Conservation (phyloP, 2,329 filamentous ascomycete species). For the Byssochlamys sp. region DNA sequence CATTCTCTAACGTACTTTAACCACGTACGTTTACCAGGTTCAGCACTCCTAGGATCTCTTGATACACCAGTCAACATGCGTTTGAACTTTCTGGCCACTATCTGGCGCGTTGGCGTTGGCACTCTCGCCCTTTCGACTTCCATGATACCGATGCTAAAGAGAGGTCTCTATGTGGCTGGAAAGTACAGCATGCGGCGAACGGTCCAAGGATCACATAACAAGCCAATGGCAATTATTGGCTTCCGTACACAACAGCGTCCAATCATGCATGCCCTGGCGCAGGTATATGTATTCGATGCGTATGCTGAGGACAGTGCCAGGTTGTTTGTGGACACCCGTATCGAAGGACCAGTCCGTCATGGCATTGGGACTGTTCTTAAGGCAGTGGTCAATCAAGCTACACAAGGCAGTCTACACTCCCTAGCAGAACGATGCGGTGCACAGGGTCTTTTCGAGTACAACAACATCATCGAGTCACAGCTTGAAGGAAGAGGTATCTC, state of each 20-base stretch:
- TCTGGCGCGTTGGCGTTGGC: constrained; percentile 10
- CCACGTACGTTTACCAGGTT: constrained; percentile 18
- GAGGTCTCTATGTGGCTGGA: constrained; percentile 9
- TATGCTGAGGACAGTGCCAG: constrained; percentile 4
- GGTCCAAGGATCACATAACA: constrained; percentile 6
- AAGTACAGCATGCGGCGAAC: constrained; percentile 12
- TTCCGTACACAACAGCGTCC: constrained; percentile 19
- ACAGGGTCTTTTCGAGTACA: constrained; percentile 7
- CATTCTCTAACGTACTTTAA: constrained; percentile 27
- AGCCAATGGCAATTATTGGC: constrained; percentile 10
- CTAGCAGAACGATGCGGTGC: constrained; percentile 7
- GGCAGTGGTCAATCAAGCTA: constrained; percentile 3
- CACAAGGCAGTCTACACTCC: constrained; percentile 4
- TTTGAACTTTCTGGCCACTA: constrained; percentile 16
- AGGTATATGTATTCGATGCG: constrained; percentile 11
- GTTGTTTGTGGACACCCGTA: background rate
- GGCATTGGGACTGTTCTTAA: constrained; percentile 6
- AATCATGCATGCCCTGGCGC: constrained; percentile 14
- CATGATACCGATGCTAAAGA: constrained; percentile 12
- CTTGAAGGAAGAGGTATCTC: constrained; percentile 3
- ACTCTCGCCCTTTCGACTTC: constrained; percentile 8
- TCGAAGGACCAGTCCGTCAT: constrained; percentile 2
- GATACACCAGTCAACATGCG: constrained; percentile 11
- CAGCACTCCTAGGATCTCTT: constrained; percentile 19
- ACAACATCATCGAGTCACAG: constrained; percentile 6